A percentile compares a stretch with the other conserved stretches of the same genome.
These are phyloP conservation scores for Haplosporangium sp. DNA, from an alignment of 371 early-diverging fungal genomes.

Conservation along the genomic window DNA sequence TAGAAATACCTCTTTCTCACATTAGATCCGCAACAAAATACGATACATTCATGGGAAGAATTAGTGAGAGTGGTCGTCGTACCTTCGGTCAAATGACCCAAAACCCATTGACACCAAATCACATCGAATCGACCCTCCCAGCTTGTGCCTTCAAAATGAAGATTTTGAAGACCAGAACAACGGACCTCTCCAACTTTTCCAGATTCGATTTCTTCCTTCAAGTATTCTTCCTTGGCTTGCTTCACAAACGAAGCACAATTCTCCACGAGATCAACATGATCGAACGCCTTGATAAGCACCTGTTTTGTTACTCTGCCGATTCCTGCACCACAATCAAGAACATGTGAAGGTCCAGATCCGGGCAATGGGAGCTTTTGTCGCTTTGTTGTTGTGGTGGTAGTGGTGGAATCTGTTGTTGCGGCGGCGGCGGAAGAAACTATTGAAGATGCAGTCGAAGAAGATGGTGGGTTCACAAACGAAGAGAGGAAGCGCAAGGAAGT, in stretches of 20 bases:
- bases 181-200: slow-evolving; percentile 72
- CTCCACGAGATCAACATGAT: slow-evolving; percentile 91
- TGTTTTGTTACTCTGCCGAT: slow-evolving; percentile 94
- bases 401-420: not conserved
- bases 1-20: not conserved
- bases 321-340: slow-evolving; percentile 92
- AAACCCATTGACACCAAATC: slow-evolving; percentile 98
- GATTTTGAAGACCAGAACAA: slow-evolving; percentile 85
- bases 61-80: slow-evolving; percentile 1
- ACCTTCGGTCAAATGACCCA: slow-evolving; percentile 86
- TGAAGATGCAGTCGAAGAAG: slow-evolving; percentile 50
- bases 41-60: no score
- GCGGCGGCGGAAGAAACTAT: slow-evolving; percentile 46
- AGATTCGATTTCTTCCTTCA: slow-evolving; percentile 64
- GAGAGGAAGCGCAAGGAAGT: slow-evolving; percentile 77
- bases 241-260: slow-evolving; percentile 82
- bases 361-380: slow-evolving; percentile 41
- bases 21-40: not conserved
- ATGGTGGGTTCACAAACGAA: slow-evolving; percentile 62
- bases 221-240: slow-evolving; percentile 71
- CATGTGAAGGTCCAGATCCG: slow-evolving; percentile 40
- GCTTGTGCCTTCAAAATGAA: slow-evolving; percentile 69
- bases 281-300: slow-evolving; percentile 80
- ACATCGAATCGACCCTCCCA: slow-evolving; percentile 80
- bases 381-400: slow-evolving; percentile 1